Conservation (phyloP, 306 rosid genomes). For the Quercus suber region DNA sequence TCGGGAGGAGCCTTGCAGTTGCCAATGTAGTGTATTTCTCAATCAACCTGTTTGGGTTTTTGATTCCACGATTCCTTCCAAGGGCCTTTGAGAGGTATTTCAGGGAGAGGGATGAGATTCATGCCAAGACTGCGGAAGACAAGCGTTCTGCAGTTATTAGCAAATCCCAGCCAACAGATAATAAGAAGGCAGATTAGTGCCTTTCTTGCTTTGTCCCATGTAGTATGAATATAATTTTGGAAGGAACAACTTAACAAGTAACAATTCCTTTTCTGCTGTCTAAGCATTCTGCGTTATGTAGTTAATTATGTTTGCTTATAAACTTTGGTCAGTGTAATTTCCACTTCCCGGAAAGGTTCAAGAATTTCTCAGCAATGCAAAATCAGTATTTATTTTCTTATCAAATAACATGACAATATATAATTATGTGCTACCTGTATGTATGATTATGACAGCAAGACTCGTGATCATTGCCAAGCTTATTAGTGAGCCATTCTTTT, state of each 20-base stretch:
- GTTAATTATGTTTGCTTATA: not conserved
- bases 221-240: not conserved
- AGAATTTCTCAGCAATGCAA: too few species aligned
- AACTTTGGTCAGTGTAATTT: too few species aligned
- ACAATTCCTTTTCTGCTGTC: not conserved
- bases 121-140: conserved; percentile 56
- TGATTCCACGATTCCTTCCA: conserved; percentile 79
- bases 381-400: too few species aligned
- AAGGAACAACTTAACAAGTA: not conserved
- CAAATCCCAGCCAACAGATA: conserved; percentile 24
- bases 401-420: too few species aligned
- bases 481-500: too few species aligned
- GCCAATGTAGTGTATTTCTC: conserved; percentile 58
- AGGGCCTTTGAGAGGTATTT: conserved; percentile 75
- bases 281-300: not conserved
- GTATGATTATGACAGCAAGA: too few species aligned
- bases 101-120: conserved; percentile 48
- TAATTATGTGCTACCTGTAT: too few species aligned
- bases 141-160: conserved; percentile 28
- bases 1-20: conserved; percentile 60
- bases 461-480: too few species aligned
- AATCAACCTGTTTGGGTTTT: conserved; percentile 58
- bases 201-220: not conserved
- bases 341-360: too few species aligned
- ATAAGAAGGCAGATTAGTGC: conserved; percentile 35